Evolutionary conservation across 2,329 filamentous ascomycete genomes (phyloP), one percentile per base, ranked within the genome.

Genomic region (Arthroderma sp.): DNA sequence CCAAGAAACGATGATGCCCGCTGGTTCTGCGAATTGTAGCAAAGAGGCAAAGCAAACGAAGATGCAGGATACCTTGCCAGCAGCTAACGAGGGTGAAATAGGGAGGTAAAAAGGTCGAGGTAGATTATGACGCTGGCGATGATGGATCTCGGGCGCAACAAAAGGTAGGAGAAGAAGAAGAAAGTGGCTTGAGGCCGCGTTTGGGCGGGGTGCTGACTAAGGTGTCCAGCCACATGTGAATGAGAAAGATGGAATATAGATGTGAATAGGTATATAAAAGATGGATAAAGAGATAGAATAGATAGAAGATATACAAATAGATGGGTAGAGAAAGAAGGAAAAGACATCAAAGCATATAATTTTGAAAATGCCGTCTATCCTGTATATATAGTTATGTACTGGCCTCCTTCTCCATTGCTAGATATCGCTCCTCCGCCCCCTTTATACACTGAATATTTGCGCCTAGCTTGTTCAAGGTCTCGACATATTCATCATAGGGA

Each of bases 381-480:
- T n/a, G 17, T 35, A 37, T 13, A 35, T 23, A 21, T 23, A 13
- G 51, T 9, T 54, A 57, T 44, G 37, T 23, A 6, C 21, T 56
- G 44, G 56, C 61, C 38, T 69, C 65, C 58, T 64, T 63, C 62
- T 75, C 70, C 64, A 73, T 59, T 54, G 68, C 76, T 61, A 78
- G 68, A 70, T 85, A 83, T 69, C 80, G 77, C 69, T 85, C 79
- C 75, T 96, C 91, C 1, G 91, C 91, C 55, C 84, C 82, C 59
- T 84, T 85, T 70, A 97, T 91, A 73, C 88, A 93, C 64, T 86
- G 81, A 77, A 94, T 89, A 70, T 95, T 95, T 47, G 89, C 88
- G 25, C 87, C 84, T 52, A 95, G 77, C 79, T 98, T 98, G 77
- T 98, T 97, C 76, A 93, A 88, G 62, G 94, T 96, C 80, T 97